phyloP scores from a whole-genome alignment of 768 basidiomycete genomes.

The Crucibulum laeve region DNA sequence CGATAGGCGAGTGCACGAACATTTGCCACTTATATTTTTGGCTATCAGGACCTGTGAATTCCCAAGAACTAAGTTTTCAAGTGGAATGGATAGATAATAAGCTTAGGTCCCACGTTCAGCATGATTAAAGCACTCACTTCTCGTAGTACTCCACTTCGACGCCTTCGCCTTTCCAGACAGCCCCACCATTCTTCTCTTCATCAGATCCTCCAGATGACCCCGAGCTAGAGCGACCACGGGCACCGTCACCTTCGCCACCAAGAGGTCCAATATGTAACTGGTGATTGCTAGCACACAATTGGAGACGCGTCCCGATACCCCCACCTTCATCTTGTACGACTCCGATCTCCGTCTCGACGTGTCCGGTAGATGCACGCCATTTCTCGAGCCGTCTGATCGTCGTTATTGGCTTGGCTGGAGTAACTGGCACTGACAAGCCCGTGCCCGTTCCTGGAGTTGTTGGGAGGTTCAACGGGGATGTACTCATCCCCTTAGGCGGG shows the following conservation, averaged over 20 bases:
- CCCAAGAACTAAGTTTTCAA: conserved; percentile 25
- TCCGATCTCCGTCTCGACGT: conserved; percentile 27
- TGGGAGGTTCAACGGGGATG: background rate
- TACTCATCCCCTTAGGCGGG: no score
- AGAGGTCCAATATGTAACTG: no score
- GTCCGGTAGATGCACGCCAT: conserved; percentile 20
- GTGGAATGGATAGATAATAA: background rate
- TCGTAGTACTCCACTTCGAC: conserved; percentile 6
- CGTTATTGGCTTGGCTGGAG: conserved; percentile 14
- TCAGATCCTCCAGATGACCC: no score
- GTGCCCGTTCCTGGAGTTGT: background rate
- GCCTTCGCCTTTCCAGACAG: no score
- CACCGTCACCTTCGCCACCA: conserved; percentile 2
- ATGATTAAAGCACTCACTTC: conserved; percentile 12
- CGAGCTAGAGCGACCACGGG: no score
- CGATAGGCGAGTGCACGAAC: conserved; percentile 29
- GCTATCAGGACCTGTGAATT: conserved; percentile 28
- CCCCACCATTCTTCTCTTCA: no score
- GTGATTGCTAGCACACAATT: no score
- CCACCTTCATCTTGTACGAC: conserved; percentile 18
- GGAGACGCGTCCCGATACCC: conserved; percentile 16
- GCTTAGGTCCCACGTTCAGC: background rate
- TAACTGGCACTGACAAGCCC: background rate
- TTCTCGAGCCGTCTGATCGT: conserved; percentile 23
- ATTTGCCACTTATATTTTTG: conserved; percentile 34